Percentiles rank a stretch among this genome's conserved stretches.
Conservation (phyloP, 2,329 filamentous ascomycete genomes). For the Arthrinium phaeospermum region DNA sequence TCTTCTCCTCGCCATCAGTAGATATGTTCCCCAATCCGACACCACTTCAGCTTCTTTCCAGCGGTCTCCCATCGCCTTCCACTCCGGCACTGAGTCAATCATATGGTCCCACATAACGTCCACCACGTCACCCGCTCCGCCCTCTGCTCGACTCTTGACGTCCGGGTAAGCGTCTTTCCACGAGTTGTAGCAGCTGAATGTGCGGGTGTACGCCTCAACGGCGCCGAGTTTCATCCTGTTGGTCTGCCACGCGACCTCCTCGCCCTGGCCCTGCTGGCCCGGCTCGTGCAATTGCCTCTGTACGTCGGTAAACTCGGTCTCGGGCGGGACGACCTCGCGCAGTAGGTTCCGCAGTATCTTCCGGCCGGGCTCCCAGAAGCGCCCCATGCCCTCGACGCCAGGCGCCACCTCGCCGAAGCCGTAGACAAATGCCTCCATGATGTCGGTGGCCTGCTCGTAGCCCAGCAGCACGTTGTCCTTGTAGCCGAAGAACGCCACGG, state of each 20-base stretch:
- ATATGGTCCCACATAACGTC: constrained; percentile 67
- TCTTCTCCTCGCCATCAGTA: constrained; percentile 60
- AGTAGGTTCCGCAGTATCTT: constrained; percentile 58
- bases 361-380: constrained; percentile 67
- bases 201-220: constrained; percentile 65
- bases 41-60: constrained; percentile 62
- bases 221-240: constrained; percentile 60
- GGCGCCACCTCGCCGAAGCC: constrained; percentile 50
- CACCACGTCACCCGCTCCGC: constrained; percentile 65
- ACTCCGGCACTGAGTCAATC: constrained; percentile 56
- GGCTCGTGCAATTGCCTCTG: constrained; percentile 63
- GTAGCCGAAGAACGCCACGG: constrained; percentile 70
- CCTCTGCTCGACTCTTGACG: constrained; percentile 53
- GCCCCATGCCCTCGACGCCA: constrained; percentile 56
- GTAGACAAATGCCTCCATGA: constrained; percentile 63
- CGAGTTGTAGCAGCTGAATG: constrained; percentile 63
- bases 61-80: constrained; percentile 51
- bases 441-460: constrained; percentile 54
- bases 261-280: constrained; percentile 44
- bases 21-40: constrained; percentile 65
- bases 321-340: constrained; percentile 57
- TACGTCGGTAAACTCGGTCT: constrained; percentile 57
- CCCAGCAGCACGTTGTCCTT: constrained; percentile 66
- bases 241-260: constrained; percentile 54
- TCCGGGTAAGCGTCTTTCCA: constrained; percentile 64